Conservation (phyloP, 345 rosid species). For the Sisymbrium altissimum region DNA sequence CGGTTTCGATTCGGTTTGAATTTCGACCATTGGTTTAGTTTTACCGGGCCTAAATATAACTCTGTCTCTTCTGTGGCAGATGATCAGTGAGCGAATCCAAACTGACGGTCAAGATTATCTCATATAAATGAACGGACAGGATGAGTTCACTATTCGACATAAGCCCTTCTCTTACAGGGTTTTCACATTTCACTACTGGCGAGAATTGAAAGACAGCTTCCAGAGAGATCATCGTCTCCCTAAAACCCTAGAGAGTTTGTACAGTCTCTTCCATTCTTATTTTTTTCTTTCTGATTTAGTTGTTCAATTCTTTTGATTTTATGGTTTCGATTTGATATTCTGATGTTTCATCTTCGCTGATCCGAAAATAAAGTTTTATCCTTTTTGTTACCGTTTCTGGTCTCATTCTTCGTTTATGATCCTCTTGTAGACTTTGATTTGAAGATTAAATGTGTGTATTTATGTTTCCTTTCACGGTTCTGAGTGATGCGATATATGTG, state of each 20-base stretch:
- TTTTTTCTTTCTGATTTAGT: neutral
- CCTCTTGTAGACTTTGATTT: constrained; percentile 1
- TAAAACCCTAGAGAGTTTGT: constrained; percentile 25
- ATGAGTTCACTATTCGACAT: neutral
- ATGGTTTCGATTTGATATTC: neutral
- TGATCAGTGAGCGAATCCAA: neutral
- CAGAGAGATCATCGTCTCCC: constrained; percentile 19
- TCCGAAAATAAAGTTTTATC: neutral
- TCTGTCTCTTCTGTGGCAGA: neutral
- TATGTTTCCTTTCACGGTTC: neutral
- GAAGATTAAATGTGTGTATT: neutral
- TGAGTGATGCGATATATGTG: neutral
- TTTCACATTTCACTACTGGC: constrained; percentile 24
- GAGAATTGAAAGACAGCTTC: constrained; percentile 30
- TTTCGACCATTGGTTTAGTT: neutral
- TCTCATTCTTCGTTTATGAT: neutral
- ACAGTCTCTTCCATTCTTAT: neutral
- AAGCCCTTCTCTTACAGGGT: constrained; percentile 22
- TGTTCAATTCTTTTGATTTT: neutral
- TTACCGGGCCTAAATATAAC: neutral
- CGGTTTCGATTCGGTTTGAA: neutral
- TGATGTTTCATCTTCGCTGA: neutral
- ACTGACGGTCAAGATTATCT: constrained; percentile 10
- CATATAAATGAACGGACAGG: constrained; percentile 25
- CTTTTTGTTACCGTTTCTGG: neutral